Evolutionary conservation across 2,329 filamentous ascomycete genomes (phyloP).

Genomic region (Ascochyta clinopodiicola): DNA sequence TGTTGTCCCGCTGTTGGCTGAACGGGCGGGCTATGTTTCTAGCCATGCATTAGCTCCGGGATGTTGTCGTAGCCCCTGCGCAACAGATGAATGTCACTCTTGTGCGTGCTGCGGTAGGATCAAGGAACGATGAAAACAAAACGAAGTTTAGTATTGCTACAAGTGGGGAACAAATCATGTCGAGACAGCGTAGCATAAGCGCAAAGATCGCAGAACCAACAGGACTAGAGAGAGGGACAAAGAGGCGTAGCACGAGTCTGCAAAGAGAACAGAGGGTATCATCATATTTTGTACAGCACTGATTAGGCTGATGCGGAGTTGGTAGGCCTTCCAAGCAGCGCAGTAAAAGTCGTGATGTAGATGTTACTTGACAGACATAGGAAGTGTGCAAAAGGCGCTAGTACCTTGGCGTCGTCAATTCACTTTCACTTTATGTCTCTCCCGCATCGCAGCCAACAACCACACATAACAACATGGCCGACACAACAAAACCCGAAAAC

Average conservation of each 20-base stretch:
- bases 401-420: conserved; percentile 13
- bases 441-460: not conserved
- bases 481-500: conserved; percentile 22
- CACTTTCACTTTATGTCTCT: not conserved
- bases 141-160: too few relatives aligned
- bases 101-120: not conserved
- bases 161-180: too few relatives aligned
- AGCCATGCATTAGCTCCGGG: conserved; percentile 4
- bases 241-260: too few relatives aligned
- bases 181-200: too few relatives aligned
- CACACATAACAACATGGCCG: conserved; percentile 28
- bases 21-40: not conserved
- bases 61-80: not conserved
- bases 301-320: too few relatives aligned
- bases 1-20: conserved; percentile 1
- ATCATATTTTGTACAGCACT: too few relatives aligned
- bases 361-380: not conserved
- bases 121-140: not conserved
- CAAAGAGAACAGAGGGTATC: too few relatives aligned
- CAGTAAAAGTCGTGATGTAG: not conserved
- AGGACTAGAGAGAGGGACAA: too few relatives aligned
- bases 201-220: too few relatives aligned
- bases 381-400: conserved; percentile 2
- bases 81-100: not conserved
- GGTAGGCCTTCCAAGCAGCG: too few relatives aligned